These are phyloP conservation scores for Phytopythium cucurbitacearum DNA, from an alignment of 352 stramenopile genomes.

Conservation along the genomic window DNA sequence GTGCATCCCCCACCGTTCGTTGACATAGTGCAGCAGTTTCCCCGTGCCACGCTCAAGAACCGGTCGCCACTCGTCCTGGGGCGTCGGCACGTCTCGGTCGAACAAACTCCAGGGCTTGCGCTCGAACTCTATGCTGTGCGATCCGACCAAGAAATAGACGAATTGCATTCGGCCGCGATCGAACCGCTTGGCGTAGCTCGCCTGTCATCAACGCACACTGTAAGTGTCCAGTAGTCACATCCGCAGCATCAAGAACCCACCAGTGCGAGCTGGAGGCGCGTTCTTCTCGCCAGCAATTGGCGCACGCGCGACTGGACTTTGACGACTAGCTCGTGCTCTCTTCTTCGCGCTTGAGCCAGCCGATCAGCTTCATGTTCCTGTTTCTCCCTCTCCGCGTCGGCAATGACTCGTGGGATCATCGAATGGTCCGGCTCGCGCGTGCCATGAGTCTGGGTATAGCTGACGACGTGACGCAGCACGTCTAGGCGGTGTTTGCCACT, in stretches of 20 bases:
- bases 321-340: slow-evolving; percentile 13
- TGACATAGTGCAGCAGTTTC: slow-evolving; percentile 24
- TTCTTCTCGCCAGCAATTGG: slow-evolving; percentile 23
- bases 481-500: slow-evolving; percentile 10
- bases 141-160: slow-evolving; percentile 27
- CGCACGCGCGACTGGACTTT: slow-evolving; percentile 30
- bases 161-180: slow-evolving; percentile 19
- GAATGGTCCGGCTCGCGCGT: slow-evolving; percentile 19
- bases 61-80: slow-evolving; percentile 39
- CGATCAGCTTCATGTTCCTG: neutral
- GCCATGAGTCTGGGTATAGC: slow-evolving; percentile 32
- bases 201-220: slow-evolving; percentile 8
- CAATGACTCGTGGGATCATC: slow-evolving; percentile 36
- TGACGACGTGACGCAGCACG: slow-evolving; percentile 26
- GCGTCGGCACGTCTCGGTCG: slow-evolving; percentile 33
- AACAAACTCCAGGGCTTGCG: slow-evolving; percentile 46
- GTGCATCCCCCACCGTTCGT: slow-evolving; percentile 30
- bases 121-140: slow-evolving; percentile 9
- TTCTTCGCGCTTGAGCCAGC: slow-evolving; percentile 8
- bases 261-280: slow-evolving; percentile 31
- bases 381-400: slow-evolving; percentile 2
- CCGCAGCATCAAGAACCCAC: slow-evolving; percentile 8
- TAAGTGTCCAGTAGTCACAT: neutral
- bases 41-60: slow-evolving; percentile 1
- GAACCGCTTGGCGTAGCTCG: slow-evolving; percentile 42